These are phyloP conservation scores for Cytauxzoon felis DNA, from an alignment of 169 alveolate species.

Conservation along the genomic window DNA sequence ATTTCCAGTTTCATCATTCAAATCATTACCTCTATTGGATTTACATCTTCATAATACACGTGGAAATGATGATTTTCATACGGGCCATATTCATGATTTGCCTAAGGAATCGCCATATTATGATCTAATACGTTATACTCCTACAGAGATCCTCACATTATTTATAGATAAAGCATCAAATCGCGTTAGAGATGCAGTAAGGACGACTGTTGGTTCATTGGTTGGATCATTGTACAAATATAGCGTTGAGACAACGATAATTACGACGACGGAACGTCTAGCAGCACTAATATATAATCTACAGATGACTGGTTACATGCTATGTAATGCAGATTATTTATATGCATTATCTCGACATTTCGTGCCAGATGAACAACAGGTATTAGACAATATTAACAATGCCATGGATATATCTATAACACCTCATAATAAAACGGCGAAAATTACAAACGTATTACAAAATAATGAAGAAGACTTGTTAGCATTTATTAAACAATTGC, in stretches of 20 bases:
- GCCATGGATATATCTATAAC: not conserved
- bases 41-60: not conserved
- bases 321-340: slow-evolving; percentile 78
- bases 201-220: slow-evolving; percentile 68
- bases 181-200: slow-evolving; percentile 78
- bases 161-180: slow-evolving; percentile 70
- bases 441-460: slow-evolving; percentile 9
- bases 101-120: slow-evolving; percentile 43
- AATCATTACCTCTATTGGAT: slow-evolving; percentile 1
- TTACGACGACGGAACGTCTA: slow-evolving; percentile 73
- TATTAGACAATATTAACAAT: not conserved
- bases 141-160: slow-evolving; percentile 61
- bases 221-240: slow-evolving; percentile 74
- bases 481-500: slow-evolving; percentile 65
- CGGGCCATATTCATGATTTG: not conserved
- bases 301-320: slow-evolving; percentile 77
- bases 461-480: slow-evolving; percentile 63
- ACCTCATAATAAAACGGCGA: slow-evolving; percentile 7
- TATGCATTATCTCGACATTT: slow-evolving; percentile 64
- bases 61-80: not conserved
- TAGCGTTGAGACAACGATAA: slow-evolving; percentile 74
- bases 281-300: slow-evolving; percentile 68
- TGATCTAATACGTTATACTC: slow-evolving; percentile 46
- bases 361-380: not conserved
- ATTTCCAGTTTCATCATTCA: slow-evolving; percentile 3